Conservation (phyloP, 108 stramenopile genomes). For the Schizochytrium sp. region DNA sequence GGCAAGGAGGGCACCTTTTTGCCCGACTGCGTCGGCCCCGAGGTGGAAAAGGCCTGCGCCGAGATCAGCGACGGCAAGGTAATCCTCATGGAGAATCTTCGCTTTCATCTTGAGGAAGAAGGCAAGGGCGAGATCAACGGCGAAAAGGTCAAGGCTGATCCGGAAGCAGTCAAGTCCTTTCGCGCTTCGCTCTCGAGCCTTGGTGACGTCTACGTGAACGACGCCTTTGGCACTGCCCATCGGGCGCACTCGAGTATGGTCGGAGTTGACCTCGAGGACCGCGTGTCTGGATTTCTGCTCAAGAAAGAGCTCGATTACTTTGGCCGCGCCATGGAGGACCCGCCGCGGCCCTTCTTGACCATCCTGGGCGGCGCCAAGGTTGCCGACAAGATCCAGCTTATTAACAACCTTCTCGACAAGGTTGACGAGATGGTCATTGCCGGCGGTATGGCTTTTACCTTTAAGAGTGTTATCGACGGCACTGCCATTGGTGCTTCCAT, state of each 20-base stretch:
- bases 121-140: slow-evolving; percentile 83
- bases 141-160: slow-evolving; percentile 41
- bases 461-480: slow-evolving; percentile 78
- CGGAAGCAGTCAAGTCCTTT: slow-evolving; percentile 37
- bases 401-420: slow-evolving; percentile 87
- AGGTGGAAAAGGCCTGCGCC: slow-evolving; percentile 71
- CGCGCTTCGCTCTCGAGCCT: slow-evolving; percentile 66
- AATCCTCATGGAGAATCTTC: slow-evolving; percentile 87
- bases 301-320: slow-evolving; percentile 92
- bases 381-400: slow-evolving; percentile 90
- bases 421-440: slow-evolving; percentile 82
- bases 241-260: slow-evolving; percentile 91
- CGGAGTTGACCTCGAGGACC: slow-evolving; percentile 61
- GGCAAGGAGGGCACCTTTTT: slow-evolving; percentile 1
- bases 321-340: slow-evolving; percentile 82
- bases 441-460: slow-evolving; percentile 97
- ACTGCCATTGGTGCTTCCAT: slow-evolving; percentile 71
- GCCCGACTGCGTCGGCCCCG: slow-evolving; percentile 64
- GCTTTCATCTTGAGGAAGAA: slow-evolving; percentile 83
- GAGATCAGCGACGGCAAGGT: slow-evolving; percentile 67
- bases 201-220: slow-evolving; percentile 90
- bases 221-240: slow-evolving; percentile 98
- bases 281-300: slow-evolving; percentile 61
- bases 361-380: slow-evolving; percentile 98
- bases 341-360: slow-evolving; percentile 83